A percentile compares a stretch with the other conserved stretches of the same genome.
Evolutionary conservation across 139 green algal species (phyloP).

Genomic region (Deuterostichococcus epilithicus): DNA sequence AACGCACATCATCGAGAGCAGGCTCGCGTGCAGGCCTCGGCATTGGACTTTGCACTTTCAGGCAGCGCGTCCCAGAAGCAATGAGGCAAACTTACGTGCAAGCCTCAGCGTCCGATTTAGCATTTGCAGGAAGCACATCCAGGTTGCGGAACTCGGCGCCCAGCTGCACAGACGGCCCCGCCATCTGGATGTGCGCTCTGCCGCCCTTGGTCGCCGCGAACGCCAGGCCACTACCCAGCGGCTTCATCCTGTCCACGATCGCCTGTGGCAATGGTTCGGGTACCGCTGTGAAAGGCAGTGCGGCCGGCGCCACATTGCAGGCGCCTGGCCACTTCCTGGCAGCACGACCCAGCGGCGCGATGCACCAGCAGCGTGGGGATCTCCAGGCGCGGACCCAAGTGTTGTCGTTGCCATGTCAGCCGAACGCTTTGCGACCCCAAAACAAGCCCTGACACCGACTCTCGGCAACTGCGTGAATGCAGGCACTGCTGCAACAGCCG

Average conservation of each 20-base stretch:
- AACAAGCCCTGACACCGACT: too few species aligned
- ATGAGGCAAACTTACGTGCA: slow-evolving; percentile 12
- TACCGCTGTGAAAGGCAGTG: too few species aligned
- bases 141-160: slow-evolving; percentile 51
- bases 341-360: too few species aligned
- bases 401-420: background rate
- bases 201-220: slow-evolving; percentile 47
- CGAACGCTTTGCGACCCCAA: background rate
- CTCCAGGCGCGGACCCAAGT: background rate
- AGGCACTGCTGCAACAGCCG: too few species aligned
- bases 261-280: slow-evolving; percentile 24
- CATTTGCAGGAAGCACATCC: slow-evolving; percentile 33
- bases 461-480: too few species aligned
- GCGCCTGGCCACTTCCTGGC: too few species aligned
- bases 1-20: too few species aligned
- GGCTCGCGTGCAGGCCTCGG: background rate
- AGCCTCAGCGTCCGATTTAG: slow-evolving; percentile 1
- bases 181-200: slow-evolving; percentile 59
- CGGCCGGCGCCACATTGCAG: too few species aligned
- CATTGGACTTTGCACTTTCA: too few species aligned
- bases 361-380: too few species aligned
- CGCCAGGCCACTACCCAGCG: slow-evolving; percentile 39
- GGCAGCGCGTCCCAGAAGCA: too few species aligned
- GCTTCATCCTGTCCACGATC: slow-evolving; percentile 61
- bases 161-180: slow-evolving; percentile 29